These are phyloP conservation scores for Yarrowia porcina DNA, from an alignment of 805 yeast genomes.

Conservation along the genomic window DNA sequence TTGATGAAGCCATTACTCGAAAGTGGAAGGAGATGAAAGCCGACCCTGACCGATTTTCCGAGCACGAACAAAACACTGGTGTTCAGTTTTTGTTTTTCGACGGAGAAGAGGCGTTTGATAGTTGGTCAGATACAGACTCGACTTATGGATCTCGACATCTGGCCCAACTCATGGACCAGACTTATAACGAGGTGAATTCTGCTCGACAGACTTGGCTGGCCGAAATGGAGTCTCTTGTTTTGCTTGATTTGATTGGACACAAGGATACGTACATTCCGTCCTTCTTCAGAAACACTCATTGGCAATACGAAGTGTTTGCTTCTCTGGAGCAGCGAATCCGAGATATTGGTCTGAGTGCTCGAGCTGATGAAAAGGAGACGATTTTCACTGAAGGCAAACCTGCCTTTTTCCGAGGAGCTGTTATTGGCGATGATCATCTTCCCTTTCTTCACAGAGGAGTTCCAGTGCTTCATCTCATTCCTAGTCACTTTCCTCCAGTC, in stretches of 20 bases:
- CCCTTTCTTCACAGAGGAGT: slow-evolving; percentile 50
- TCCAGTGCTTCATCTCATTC: slow-evolving; percentile 53
- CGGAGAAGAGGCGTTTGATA: slow-evolving; percentile 58
- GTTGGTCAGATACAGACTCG: slow-evolving; percentile 54
- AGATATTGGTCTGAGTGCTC: neutral
- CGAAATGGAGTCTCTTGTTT: slow-evolving; percentile 46
- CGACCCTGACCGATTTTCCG: slow-evolving; percentile 28
- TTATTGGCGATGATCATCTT: slow-evolving; percentile 51
- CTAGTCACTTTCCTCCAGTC: slow-evolving; percentile 47
- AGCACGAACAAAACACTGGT: slow-evolving; percentile 35
- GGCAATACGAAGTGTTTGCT: slow-evolving; percentile 41
- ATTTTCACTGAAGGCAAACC: slow-evolving; percentile 29
- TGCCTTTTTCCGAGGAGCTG: slow-evolving; percentile 30
- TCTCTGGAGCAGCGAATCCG: slow-evolving; percentile 38
- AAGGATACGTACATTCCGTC: slow-evolving; percentile 41
- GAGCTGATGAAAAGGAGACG: neutral
- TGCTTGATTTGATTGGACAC: slow-evolving; percentile 52
- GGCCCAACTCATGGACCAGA: slow-evolving; percentile 42
- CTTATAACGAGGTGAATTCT: slow-evolving; percentile 29
- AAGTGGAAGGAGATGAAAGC: slow-evolving; percentile 30
- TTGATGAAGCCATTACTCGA: slow-evolving; percentile 30
- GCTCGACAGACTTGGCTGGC: slow-evolving; percentile 32
- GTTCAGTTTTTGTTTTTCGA: slow-evolving; percentile 54
- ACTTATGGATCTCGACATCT: slow-evolving; percentile 55
- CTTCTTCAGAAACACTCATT: slow-evolving; percentile 45